These are phyloP conservation scores for Alternaria gansuensis DNA, from an alignment of 2,329 filamentous ascomycete species.

Conservation along the genomic window DNA sequence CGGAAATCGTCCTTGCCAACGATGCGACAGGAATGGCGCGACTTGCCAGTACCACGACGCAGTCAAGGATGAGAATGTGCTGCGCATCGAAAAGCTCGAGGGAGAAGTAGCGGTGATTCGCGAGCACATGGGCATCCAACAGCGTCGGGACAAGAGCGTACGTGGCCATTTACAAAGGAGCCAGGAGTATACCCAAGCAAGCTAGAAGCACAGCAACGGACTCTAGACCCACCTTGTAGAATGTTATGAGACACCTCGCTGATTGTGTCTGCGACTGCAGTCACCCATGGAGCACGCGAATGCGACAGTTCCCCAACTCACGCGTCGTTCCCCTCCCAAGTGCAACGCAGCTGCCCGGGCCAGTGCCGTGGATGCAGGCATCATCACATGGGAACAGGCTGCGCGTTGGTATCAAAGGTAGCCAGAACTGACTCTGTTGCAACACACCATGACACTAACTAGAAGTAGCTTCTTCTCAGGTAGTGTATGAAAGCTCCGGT, in stretches of 20 bases:
- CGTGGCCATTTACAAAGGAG: not conserved
- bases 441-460: slow-evolving; percentile 10
- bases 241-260: not conserved
- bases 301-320: slow-evolving; percentile 3
- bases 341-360: slow-evolving; percentile 4
- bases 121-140: slow-evolving; percentile 22
- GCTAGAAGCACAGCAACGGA: not conserved
- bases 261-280: slow-evolving; percentile 3
- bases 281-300: slow-evolving; percentile 7
- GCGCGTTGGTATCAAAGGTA: slow-evolving; percentile 39
- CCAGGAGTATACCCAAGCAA: not conserved
- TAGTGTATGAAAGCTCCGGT: slow-evolving; percentile 29
- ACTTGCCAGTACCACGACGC: slow-evolving; percentile 41
- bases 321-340: slow-evolving; percentile 11
- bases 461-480: slow-evolving; percentile 44
- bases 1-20: slow-evolving; percentile 42
- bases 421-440: not conserved
- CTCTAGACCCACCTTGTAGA: not conserved
- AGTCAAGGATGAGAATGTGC: slow-evolving; percentile 35
- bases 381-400: slow-evolving; percentile 42
- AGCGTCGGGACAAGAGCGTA: slow-evolving; percentile 9
- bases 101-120: slow-evolving; percentile 32
- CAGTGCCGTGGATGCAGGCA: slow-evolving; percentile 37
- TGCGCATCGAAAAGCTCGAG: slow-evolving; percentile 43
- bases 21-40: slow-evolving; percentile 40